Base-by-base conservation (phyloP, 2,329 filamentous ascomycete genomes). In the Onygena corvina region DNA sequence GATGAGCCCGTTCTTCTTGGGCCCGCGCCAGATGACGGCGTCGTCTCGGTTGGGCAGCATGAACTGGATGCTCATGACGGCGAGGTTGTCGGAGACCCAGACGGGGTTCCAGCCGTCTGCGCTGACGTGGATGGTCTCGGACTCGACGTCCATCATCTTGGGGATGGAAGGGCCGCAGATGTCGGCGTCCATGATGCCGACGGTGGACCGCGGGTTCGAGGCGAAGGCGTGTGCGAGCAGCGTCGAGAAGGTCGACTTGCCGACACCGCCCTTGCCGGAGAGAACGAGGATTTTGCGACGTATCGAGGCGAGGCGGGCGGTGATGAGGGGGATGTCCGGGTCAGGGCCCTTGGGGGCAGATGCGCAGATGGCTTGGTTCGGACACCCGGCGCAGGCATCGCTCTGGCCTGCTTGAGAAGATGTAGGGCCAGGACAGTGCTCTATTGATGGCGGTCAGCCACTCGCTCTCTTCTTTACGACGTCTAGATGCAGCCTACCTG, bases 1-100 rank as follows among this genome's bases (percentile, higher is more conserved):
- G 63, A 98, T 96, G 50, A 98, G 70, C 0, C 92, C 92, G 61
- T 96, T 98, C 76, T 98, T 98, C 77, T 98, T 98, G 2, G 92
- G 84, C 0, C 92, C 92, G 46, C 92, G 79, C 92, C 92, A 98
- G 57, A 98, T 98, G 34, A 98, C 83, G 2, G 92, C 92, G 62
- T 94, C 89, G 65, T 98, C 90, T 42, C 86, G 77, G 60, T 86
- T 87, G 0, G 92, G 92, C 40, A 98, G 74, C 87, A 98, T 94
- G 64, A 98, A 98, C 67, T 98, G 92, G 56, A 98, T 87, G 60
- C 84, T 92, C 90, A 98, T 96, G 46, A 94, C 87, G 1, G 84
- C 86, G 2, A 98, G 73, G 59, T 96, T 98, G 59, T 96, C 92
- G 59, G 82, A 78, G 12, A 94, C 89, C 86, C 89, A 96, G 11